A percentile compares a stretch with the other conserved stretches of the same genome.
Conservation (phyloP, 371 early-diverging fungal genomes). For the Circinella umbellata region DNA sequence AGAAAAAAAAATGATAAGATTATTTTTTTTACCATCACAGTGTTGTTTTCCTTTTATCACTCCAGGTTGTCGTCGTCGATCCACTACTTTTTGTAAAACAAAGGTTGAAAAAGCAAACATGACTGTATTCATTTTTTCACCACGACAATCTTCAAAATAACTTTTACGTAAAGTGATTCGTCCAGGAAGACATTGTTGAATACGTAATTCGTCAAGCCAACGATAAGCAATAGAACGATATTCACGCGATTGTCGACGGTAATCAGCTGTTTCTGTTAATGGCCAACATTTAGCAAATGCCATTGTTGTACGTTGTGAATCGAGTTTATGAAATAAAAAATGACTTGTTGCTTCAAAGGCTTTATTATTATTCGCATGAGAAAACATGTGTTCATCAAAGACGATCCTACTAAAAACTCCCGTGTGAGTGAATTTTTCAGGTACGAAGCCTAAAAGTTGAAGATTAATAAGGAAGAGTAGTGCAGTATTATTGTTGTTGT, state of each 20-base stretch:
- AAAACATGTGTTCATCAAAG: constrained; percentile 29
- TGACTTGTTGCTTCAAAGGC: constrained; percentile 41
- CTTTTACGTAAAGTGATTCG: constrained; percentile 34
- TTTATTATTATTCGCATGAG: constrained; percentile 32
- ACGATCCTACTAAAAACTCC: constrained; percentile 19
- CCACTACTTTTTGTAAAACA: constrained; percentile 21
- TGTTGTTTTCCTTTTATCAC: not conserved
- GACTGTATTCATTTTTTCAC: constrained; percentile 32
- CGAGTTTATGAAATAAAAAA: constrained; percentile 36
- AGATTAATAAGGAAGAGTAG: constrained; percentile 15
- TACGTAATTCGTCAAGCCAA: constrained; percentile 42
- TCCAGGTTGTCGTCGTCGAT: not conserved
- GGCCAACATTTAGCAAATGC: constrained; percentile 46
- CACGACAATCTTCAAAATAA: constrained; percentile 48
- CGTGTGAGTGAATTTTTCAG: constrained; percentile 7
- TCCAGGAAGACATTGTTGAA: constrained; percentile 22
- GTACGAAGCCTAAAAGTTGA: constrained; percentile 26
- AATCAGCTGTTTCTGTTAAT: constrained; percentile 32
- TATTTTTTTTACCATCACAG: not conserved
- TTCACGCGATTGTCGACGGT: constrained; percentile 32
- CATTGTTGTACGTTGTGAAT: constrained; percentile 21
- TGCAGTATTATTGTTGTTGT: not conserved
- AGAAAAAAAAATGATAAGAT: not conserved
- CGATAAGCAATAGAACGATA: constrained; percentile 38
- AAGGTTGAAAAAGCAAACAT: constrained; percentile 38